Evolutionary conservation across 1,284 basidiomycete genomes (phyloP).

Genomic region (Pyrrhoderma noxium): DNA sequence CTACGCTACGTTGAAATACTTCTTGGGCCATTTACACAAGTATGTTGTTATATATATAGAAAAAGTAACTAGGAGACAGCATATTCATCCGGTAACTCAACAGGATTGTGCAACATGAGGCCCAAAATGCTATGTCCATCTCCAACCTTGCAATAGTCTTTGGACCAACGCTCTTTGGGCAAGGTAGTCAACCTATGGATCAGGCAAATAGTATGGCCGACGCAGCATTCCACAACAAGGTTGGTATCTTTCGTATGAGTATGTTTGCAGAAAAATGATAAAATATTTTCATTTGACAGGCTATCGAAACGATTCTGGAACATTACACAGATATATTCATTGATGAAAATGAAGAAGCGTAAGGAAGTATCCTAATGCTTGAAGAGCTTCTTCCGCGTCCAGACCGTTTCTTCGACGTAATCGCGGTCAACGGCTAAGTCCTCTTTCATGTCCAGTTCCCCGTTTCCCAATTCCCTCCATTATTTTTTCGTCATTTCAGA

Average conservation of each 20-base stretch:
- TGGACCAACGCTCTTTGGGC: conserved; percentile 87
- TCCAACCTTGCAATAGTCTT: conserved; percentile 97
- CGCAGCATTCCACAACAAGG: conserved; percentile 60
- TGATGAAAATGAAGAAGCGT: conserved; percentile 44
- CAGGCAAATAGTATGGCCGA: conserved; percentile 43
- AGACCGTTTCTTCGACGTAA: too few species aligned
- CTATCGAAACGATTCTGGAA: conserved; percentile 80
- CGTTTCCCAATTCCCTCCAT: background rate
- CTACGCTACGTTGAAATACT: conserved; percentile 94
- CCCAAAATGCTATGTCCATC: conserved; percentile 87
- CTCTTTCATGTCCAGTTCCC: background rate
- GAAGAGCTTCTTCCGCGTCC: too few species aligned
- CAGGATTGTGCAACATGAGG: conserved; percentile 70
- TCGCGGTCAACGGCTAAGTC: background rate
- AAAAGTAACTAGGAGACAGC: background rate
- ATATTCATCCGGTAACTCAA: background rate
- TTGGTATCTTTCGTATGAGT: conserved; percentile 27
- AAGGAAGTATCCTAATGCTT: background rate
- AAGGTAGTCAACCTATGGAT: conserved; percentile 31
- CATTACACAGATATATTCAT: conserved; percentile 85
- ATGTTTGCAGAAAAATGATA: conserved; percentile 22
- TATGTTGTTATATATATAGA: conserved; percentile 32
- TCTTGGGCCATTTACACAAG: conserved; percentile 92
- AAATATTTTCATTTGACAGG: conserved; percentile 40
- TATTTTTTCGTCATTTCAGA: background rate